Evolutionary conservation across 1,284 basidiomycete genomes (phyloP).

Genomic region (Malassezia obtusa): DNA sequence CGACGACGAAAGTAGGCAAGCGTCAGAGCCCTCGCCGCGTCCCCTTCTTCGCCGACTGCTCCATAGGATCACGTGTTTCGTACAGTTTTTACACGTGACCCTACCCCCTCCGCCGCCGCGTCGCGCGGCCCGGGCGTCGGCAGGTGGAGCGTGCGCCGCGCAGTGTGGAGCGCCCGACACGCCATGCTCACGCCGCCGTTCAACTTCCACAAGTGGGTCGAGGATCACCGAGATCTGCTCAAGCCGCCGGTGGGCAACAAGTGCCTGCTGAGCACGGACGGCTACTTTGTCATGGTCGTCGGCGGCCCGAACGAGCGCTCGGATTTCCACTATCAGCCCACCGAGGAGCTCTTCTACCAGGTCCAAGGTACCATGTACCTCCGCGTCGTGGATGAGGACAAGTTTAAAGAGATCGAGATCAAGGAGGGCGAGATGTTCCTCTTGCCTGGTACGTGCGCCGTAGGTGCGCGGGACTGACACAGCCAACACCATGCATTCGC

Average conservation of each 20-base stretch:
- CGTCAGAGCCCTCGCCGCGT: not conserved
- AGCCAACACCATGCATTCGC: slow-evolving; percentile 84
- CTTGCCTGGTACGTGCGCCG: slow-evolving; percentile 53
- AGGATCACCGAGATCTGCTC: slow-evolving; percentile 41
- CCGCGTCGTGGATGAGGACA: slow-evolving; percentile 65
- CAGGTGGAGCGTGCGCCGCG: not conserved
- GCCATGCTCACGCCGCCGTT: slow-evolving; percentile 31
- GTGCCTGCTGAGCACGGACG: slow-evolving; percentile 34
- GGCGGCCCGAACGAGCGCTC: slow-evolving; percentile 43
- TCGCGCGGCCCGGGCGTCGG: not conserved
- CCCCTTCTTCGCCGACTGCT: slow-evolving; percentile 10
- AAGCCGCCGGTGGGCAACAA: slow-evolving; percentile 48
- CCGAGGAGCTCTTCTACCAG: slow-evolving; percentile 47
- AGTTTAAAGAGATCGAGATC: slow-evolving; percentile 76
- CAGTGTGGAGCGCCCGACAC: not conserved
- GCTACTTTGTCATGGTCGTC: slow-evolving; percentile 46
- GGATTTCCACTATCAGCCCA: slow-evolving; percentile 42
- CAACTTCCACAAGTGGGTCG: slow-evolving; percentile 48
- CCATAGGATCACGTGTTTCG: slow-evolving; percentile 10
- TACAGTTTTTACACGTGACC: slow-evolving; percentile 13
- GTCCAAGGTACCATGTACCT: slow-evolving; percentile 62
- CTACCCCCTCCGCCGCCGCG: not conserved
- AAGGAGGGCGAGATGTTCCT: slow-evolving; percentile 94
- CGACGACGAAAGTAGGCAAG: slow-evolving; percentile 16
- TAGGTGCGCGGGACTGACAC: not conserved